Base-by-base conservation (phyloP, 768 basidiomycete genomes). In the Suillus variegatus region DNA sequence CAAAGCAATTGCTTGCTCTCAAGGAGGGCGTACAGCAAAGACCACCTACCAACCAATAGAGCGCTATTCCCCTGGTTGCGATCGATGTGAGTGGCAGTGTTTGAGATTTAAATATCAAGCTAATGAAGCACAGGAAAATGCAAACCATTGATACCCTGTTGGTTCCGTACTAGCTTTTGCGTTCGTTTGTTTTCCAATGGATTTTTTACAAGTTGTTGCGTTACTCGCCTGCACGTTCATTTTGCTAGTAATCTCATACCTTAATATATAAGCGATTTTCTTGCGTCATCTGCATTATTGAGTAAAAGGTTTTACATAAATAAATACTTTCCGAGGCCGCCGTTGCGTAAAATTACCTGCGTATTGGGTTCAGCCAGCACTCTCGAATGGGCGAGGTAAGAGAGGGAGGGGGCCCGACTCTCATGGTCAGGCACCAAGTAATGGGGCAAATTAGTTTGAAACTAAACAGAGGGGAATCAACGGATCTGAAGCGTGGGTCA, bases 1-100 rank as follows among this genome's bases (percentile, higher is more conserved):
- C 95, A 71, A 98, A 98, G 82, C 97, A 99, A 82, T 80, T 99
- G 70, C 84, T 98, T 56, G 97, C 97, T 16, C 87, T 99, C 73
- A 99, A 99, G 85, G 97, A 99, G 80, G 92, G 93, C 46, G 94
- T 94, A 66, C 90, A 87, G 77, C 85, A 87, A 76, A 85, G 86
- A 68, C 89, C 89, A 14, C 76, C 84, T 41, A 71, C 74, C 58
- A 71, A 58, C 51, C 77, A 78, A 61, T 80, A 69, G 64, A 68
- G 16, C 13, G 40, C 8, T 18, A 28, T 61, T 61, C 62, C 56
- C 41, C 51, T 63, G 38, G 55, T 63, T 58, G 52, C 9, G 56
- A 63, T 28, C 5, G 62, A 61, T 28, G 35, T 61, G 16, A 28
- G 62, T 52, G 28, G 22, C 16, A 18, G 22, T 10, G 25, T 13